Conservation (phyloP, 768 basidiomycete genomes). For the Calvatia gigantea region DNA sequence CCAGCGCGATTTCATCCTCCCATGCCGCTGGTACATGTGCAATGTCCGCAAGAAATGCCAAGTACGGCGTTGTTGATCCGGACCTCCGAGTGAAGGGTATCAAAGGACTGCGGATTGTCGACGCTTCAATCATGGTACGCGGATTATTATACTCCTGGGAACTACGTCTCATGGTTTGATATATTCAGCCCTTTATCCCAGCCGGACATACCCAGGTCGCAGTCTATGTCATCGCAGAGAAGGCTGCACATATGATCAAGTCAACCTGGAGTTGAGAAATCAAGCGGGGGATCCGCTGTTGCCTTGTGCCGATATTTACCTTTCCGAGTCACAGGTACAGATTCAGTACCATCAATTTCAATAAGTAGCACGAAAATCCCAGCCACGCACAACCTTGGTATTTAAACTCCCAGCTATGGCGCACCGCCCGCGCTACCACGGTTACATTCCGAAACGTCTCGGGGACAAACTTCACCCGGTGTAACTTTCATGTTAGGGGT, state of each 20-base stretch:
- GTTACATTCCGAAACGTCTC: no score
- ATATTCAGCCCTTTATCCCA: constrained; percentile 13
- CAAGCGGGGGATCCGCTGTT: neutral
- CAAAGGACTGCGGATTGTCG: constrained; percentile 32
- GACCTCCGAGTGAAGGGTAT: constrained; percentile 32
- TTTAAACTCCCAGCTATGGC: no score
- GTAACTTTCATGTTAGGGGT: no score
- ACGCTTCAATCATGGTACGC: constrained; percentile 33
- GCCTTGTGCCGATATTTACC: neutral
- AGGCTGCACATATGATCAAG: constrained; percentile 16
- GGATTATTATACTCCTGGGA: neutral
- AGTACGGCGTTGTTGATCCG: constrained; percentile 15
- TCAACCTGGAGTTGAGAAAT: neutral
- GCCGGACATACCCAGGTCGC: constrained; percentile 14
- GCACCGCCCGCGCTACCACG: no score
- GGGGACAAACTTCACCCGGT: no score
- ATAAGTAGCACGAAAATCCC: no score
- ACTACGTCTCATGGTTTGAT: neutral
- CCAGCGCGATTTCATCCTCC: constrained; percentile 19
- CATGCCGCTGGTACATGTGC: constrained; percentile 29
- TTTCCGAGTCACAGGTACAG: neutral
- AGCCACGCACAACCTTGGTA: no score
- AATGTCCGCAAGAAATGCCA: constrained; percentile 25
- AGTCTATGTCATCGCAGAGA: constrained; percentile 18
- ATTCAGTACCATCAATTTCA: no score